phyloP scores from a whole-genome alignment of 176 grass and related monocot genomes.

The Phoenix roebelenii region DNA sequence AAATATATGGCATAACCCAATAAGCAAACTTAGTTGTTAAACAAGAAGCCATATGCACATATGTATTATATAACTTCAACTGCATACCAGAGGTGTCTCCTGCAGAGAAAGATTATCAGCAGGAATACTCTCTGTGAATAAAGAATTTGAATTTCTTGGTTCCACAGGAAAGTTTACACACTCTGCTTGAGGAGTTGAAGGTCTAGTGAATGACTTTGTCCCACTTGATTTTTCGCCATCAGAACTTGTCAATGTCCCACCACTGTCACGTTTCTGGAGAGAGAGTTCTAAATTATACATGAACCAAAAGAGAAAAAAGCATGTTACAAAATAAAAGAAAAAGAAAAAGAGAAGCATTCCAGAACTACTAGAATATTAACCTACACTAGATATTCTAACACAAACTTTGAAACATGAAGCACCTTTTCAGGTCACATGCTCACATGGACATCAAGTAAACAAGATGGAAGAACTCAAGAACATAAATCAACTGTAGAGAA shows the following conservation, averaged over 20 bases:
- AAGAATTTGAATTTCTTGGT: conserved; percentile 64
- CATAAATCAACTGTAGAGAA: no score
- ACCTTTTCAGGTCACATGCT: no score
- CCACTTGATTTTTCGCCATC: conserved; percentile 60
- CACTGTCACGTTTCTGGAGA: conserved; percentile 50
- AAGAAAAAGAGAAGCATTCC: no score
- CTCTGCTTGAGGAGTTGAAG: conserved; percentile 78
- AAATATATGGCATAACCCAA: no score
- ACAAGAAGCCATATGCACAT: no score
- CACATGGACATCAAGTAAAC: no score
- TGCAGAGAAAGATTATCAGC: conserved; percentile 43
- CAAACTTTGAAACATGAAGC: no score
- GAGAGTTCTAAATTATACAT: conserved; percentile 4
- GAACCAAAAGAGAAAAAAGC: conserved; percentile 5
- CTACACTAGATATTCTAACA: no score
- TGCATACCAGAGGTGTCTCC: conserved; percentile 54
- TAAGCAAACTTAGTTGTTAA: no score
- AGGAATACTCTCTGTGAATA: conserved; percentile 51
- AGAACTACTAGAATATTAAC: no score
- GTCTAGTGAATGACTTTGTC: conserved; percentile 50
- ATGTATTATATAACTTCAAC: background rate
- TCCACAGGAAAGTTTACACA: conserved; percentile 64
- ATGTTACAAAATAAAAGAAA: background rate
- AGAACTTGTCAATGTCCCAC: conserved; percentile 42
- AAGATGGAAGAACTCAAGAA: no score